These are phyloP conservation scores for Saccharum officinarum DNA, from an alignment of 176 grass and related monocot genomes.

Conservation along the genomic window DNA sequence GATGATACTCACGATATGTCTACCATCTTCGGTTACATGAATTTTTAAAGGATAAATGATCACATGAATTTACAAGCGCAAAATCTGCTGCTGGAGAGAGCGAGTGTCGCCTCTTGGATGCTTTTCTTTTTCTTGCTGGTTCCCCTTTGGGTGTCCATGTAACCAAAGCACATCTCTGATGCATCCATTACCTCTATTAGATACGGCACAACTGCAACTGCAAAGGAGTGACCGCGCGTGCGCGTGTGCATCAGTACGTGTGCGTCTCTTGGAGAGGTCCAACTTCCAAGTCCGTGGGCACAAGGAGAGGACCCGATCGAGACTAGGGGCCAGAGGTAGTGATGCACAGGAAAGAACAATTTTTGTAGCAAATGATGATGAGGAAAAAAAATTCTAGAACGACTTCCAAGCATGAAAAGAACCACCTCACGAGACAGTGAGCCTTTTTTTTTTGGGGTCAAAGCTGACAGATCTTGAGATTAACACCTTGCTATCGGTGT, in stretches of 20 bases:
- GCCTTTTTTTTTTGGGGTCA: too few species aligned
- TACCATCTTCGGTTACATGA: not conserved
- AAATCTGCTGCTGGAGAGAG: not conserved
- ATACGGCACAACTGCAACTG: not conserved
- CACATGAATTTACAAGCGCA: not conserved
- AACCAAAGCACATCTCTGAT: not conserved
- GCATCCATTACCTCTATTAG: not conserved
- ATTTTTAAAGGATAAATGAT: not conserved
- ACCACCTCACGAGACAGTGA: too few species aligned
- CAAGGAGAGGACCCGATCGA: not conserved
- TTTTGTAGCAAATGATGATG: too few species aligned
- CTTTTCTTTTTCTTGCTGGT: constrained; percentile 9
- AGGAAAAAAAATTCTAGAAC: too few species aligned
- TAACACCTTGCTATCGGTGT: too few species aligned
- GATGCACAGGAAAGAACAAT: too few species aligned
- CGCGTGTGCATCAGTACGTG: not conserved
- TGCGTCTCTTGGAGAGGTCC: not conserved
- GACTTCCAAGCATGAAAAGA: too few species aligned
- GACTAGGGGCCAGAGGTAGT: not conserved
- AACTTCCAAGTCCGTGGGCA: too few species aligned
- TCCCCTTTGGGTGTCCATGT: constrained; percentile 12
- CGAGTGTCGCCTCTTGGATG: not conserved
- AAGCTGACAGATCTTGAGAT: too few species aligned
- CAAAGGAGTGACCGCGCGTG: not conserved
- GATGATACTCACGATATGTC: not conserved